Conservation (phyloP, 371 early-diverging fungal species). For the Mucor indicus region DNA sequence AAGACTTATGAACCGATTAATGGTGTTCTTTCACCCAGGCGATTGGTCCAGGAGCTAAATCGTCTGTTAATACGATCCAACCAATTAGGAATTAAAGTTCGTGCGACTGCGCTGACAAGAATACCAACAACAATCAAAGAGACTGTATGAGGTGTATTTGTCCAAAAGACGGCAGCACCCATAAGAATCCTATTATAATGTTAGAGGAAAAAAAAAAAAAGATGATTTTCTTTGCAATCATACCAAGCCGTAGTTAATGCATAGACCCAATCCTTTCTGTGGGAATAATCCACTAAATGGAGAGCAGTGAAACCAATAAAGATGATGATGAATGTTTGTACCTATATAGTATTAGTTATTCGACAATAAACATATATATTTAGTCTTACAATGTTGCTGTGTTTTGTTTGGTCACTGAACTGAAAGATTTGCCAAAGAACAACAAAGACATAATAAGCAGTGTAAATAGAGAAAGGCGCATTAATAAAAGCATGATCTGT, state of each 20-base stretch:
- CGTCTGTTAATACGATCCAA: slow-evolving; percentile 35
- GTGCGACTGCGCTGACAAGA: slow-evolving; percentile 40
- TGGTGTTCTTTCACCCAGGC: slow-evolving; percentile 45
- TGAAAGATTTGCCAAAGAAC: slow-evolving; percentile 38
- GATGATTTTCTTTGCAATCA: slow-evolving; percentile 2
- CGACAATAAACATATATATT: background rate
- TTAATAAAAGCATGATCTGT: slow-evolving; percentile 37
- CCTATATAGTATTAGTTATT: slow-evolving; percentile 14
- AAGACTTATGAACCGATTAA: slow-evolving; percentile 19
- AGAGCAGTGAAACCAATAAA: slow-evolving; percentile 37
- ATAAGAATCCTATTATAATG: slow-evolving; percentile 29
- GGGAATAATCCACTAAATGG: slow-evolving; percentile 43
- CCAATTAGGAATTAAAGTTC: slow-evolving; percentile 41
- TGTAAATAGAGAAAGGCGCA: slow-evolving; percentile 48
- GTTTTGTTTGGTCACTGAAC: slow-evolving; percentile 30
- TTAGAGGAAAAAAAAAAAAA: background rate
- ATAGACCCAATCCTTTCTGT: slow-evolving; percentile 48
- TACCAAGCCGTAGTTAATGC: slow-evolving; percentile 49
- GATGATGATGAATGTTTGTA: slow-evolving; percentile 28
- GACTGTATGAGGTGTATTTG: slow-evolving; percentile 27
- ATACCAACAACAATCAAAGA: slow-evolving; percentile 41
- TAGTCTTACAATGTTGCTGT: slow-evolving; percentile 25
- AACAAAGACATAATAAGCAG: slow-evolving; percentile 31
- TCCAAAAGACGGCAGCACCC: slow-evolving; percentile 32
- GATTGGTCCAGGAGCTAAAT: slow-evolving; percentile 32